phyloP scores from a whole-genome alignment of 1,284 basidiomycete genomes.

The Rhodotorula sp. region DNA sequence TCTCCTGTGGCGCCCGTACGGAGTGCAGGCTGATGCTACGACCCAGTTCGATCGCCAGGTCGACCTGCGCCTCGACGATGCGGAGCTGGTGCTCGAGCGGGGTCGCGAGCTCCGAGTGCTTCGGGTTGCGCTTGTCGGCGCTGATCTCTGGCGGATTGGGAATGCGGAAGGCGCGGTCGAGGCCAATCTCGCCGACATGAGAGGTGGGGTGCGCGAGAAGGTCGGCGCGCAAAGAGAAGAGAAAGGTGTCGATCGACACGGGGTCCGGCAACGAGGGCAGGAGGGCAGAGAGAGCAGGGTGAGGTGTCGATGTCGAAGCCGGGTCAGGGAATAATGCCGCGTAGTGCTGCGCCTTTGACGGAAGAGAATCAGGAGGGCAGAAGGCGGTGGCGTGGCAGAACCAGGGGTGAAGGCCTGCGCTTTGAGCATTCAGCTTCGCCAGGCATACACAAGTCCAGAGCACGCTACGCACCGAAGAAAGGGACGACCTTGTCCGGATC shows the following conservation, averaged over 20 bases:
- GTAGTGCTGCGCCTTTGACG: constrained; percentile 66
- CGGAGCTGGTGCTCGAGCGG: constrained; percentile 71
- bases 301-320: background rate
- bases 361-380: constrained; percentile 34
- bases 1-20: constrained; percentile 68
- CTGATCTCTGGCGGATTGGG: constrained; percentile 54
- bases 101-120: constrained; percentile 63
- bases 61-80: constrained; percentile 72
- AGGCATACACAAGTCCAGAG: too few species aligned
- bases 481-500: constrained; percentile 43
- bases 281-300: constrained; percentile 14
- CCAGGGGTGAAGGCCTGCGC: constrained; percentile 73
- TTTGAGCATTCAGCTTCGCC: constrained; percentile 51
- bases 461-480: constrained; percentile 46
- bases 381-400: constrained; percentile 70
- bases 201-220: constrained; percentile 64
- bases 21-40: constrained; percentile 76
- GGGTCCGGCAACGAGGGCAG: constrained; percentile 59
- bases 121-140: constrained; percentile 27
- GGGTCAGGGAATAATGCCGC: constrained; percentile 57
- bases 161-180: constrained; percentile 71
- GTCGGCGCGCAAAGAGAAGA: constrained; percentile 60
- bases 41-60: constrained; percentile 68
- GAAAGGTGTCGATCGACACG: constrained; percentile 57
- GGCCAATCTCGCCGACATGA: constrained; percentile 79